Conservation (phyloP, 2,329 filamentous ascomycete genomes). For the Sarocladium kiliense region DNA sequence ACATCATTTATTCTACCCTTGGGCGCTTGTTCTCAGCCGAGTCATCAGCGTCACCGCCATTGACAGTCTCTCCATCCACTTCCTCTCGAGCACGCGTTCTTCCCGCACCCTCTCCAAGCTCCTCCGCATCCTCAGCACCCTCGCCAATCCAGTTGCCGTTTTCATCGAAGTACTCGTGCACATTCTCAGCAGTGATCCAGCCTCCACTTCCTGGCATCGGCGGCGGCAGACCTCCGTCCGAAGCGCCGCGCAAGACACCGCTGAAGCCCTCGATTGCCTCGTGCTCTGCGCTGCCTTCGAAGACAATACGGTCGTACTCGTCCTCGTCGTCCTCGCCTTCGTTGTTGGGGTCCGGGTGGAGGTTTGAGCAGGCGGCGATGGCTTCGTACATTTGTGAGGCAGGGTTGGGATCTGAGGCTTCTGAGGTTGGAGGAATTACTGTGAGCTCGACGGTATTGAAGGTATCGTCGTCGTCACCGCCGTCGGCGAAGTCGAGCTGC, state of each 20-base stretch:
- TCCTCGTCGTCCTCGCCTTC: conserved; percentile 54
- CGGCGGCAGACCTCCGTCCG: conserved; percentile 52
- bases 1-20: conserved; percentile 34
- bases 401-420: conserved; percentile 16
- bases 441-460: conserved; percentile 63
- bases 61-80: conserved; percentile 38
- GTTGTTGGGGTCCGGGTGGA: conserved; percentile 65
- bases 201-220: conserved; percentile 69
- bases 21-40: conserved; percentile 42
- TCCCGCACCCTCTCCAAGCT: conserved; percentile 60
- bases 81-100: conserved; percentile 51
- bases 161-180: conserved; percentile 75
- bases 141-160: conserved; percentile 71
- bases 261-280: conserved; percentile 52
- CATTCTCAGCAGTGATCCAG: conserved; percentile 91
- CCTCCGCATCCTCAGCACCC: conserved; percentile 36
- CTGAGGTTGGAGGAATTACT: conserved; percentile 44
- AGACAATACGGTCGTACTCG: conserved; percentile 50
- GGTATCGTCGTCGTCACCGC: conserved; percentile 56
- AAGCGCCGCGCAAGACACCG: conserved; percentile 45
- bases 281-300: conserved; percentile 45
- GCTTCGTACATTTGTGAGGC: conserved; percentile 56
- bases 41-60: conserved; percentile 24
- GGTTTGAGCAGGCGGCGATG: conserved; percentile 68
- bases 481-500: conserved; percentile 60